Base-by-base conservation (phyloP, 2,329 filamentous ascomycete genomes). In the Gliomastix tumulicola region DNA sequence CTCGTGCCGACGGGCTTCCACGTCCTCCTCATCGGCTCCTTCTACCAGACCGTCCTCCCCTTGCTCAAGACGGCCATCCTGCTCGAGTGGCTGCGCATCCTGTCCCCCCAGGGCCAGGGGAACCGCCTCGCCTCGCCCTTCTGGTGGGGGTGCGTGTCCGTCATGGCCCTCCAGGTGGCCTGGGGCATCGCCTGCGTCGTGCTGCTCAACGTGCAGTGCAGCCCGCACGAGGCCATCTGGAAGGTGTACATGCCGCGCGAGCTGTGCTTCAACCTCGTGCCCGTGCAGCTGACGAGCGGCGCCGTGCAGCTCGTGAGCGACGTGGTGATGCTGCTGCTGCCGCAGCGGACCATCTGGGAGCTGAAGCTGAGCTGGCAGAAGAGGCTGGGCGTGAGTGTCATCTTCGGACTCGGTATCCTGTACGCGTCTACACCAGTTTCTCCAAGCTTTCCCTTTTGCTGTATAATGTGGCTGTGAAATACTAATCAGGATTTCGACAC, bases 11-110 rank as follows among this genome's bases (percentile, higher is more conserved):
- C 45, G 7, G 25, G n/a, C 5, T 32, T 59, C 48, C 46, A 51
- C 16, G 49, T 63, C 25, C 49, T 59, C 22, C 35, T 62, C 21
- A 54, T 50, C 39, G 56, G 60, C 34, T 44, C 47, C 42, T 55
- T 46, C 39, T 66, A 66, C 41, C 56, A 52, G 0, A 50, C 55
- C 22, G 50, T 54, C 15, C 52, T 67, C 2, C 56, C 59, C 1
- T 48, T 63, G 6, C 41, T 66, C 35, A 68, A 67, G 38, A 50
- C 50, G 3, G 57, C 59, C 11, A 65, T 69, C 32, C 49, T 69
- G 11, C 32, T 63, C 8, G 62, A 69, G 37, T 69, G 66, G 65
- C 50, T 48, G n/a, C 50, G 55, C 7, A 42, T 64, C 6, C 60
- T 66, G 31, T 54, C 56, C 6, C 47, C 54, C 2, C n/a, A n/a